These are phyloP conservation scores for Bruguiera parviflora DNA, from an alignment of 345 rosid species.

Conservation along the genomic window DNA sequence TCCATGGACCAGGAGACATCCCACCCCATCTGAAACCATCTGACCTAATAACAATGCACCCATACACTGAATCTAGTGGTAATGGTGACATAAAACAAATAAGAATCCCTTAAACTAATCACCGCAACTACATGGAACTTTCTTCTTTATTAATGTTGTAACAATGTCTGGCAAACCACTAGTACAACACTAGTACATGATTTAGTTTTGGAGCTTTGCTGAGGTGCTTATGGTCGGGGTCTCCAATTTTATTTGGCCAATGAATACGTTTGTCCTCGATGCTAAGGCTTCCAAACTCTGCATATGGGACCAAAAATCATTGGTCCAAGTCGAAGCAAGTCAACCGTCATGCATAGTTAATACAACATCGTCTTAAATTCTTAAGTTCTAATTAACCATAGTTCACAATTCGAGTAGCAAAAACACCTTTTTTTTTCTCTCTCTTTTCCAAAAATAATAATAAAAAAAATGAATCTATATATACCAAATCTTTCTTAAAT, in stretches of 20 bases:
- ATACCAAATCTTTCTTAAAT: too few species aligned
- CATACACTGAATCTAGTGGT: conserved; percentile 28
- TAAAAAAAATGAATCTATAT: too few species aligned
- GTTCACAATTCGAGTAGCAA: too few species aligned
- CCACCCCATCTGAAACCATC: conserved; percentile 24
- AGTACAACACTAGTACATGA: background rate
- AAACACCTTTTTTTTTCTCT: too few species aligned
- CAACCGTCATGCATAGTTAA: background rate
- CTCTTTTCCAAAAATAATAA: too few species aligned
- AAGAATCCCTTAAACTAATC: background rate
- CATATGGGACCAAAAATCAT: conserved; percentile 6
- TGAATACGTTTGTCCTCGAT: conserved; percentile 8
- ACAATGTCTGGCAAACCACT: conserved; percentile 5
- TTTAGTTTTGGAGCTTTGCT: background rate
- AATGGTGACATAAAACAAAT: background rate
- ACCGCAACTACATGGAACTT: conserved; percentile 16
- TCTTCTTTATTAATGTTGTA: conserved; percentile 10
- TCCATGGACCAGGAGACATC: conserved; percentile 27
- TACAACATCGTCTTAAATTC: background rate
- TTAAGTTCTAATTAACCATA: background rate
- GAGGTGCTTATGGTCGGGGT: conserved; percentile 25
- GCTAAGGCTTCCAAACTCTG: conserved; percentile 4
- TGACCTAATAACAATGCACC: conserved; percentile 15
- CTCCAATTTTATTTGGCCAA: conserved; percentile 10
- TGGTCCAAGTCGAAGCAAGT: conserved; percentile 6